Conservation (phyloP, 805 yeast genomes). For the Saccharomyces paradoxus region DNA sequence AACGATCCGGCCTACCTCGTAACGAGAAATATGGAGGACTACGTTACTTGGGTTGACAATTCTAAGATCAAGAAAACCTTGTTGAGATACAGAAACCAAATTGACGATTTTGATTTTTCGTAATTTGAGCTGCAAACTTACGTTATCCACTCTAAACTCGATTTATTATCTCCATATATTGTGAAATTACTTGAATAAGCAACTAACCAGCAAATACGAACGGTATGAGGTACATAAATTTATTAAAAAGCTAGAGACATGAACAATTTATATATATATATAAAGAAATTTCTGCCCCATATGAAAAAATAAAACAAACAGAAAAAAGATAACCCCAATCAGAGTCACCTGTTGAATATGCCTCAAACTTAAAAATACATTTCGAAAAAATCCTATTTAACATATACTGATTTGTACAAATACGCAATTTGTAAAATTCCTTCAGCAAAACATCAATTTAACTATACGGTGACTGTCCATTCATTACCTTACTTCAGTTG, state of each 20-base stretch:
- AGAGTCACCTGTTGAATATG: not conserved
- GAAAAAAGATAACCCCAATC: not conserved
- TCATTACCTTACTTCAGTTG: not conserved
- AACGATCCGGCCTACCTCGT: conserved; percentile 94
- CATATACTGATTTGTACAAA: not conserved
- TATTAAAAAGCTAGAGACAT: not conserved
- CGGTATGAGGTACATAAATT: not conserved
- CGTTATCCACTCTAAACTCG: not conserved
- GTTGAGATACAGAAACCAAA: conserved; percentile 73
- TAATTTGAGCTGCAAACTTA: conserved; percentile 9
- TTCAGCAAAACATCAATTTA: not conserved
- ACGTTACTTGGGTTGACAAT: conserved; percentile 94
- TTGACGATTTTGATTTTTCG: conserved; percentile 50
- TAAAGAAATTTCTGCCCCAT: not conserved
- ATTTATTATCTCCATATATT: not conserved
- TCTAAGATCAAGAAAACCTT: conserved; percentile 88
- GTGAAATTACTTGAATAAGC: not conserved
- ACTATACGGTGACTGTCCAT: not conserved
- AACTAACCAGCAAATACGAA: not conserved
- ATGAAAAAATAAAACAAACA: not conserved
- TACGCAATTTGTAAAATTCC: not conserved
- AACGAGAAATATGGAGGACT: conserved; percentile 91
- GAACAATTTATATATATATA: not conserved
- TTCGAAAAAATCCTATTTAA: not conserved
- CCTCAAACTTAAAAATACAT: not conserved